A percentile compares a stretch with the other conserved stretches of the same genome.
Conservation (phyloP, 805 yeast genomes). For the Yarrowia sp. region DNA sequence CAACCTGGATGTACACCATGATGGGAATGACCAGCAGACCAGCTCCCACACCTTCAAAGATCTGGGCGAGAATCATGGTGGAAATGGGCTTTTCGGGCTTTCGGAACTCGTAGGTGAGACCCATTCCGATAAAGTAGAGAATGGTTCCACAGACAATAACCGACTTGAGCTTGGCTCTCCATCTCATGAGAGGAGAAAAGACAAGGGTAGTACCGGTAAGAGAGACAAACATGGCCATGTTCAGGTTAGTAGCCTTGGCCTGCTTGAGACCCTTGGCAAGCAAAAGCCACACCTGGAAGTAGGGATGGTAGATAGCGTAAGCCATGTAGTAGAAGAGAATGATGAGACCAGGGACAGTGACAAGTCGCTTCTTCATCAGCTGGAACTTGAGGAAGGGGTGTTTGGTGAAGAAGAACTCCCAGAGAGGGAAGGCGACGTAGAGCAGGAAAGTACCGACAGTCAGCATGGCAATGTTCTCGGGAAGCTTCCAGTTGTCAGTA, state of each 20-base stretch:
- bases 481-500: constrained; percentile 15
- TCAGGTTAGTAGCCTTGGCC: constrained; percentile 15
- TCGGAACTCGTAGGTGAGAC: constrained; percentile 22
- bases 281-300: constrained; percentile 22
- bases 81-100: constrained; percentile 12
- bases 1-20: constrained; percentile 22
- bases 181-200: constrained; percentile 8
- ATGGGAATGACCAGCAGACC: constrained; percentile 15
- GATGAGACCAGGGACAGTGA: constrained; percentile 19
- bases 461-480: constrained; percentile 24
- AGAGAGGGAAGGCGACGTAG: constrained; percentile 6
- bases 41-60: constrained; percentile 19
- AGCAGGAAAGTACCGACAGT: constrained; percentile 1
- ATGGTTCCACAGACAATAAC: constrained; percentile 21
- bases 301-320: constrained; percentile 12
- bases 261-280: constrained; percentile 2
- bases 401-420: neutral
- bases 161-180: constrained; percentile 23
- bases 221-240: constrained; percentile 12
- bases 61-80: constrained; percentile 24
- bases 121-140: constrained; percentile 17
- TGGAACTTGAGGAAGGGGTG: constrained; percentile 16
- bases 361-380: neutral
- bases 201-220: constrained; percentile 7
- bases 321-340: constrained; percentile 8